phyloP scores from a whole-genome alignment of 495 filamentous ascomycete species.

The Talaromyces proteolyticus region DNA sequence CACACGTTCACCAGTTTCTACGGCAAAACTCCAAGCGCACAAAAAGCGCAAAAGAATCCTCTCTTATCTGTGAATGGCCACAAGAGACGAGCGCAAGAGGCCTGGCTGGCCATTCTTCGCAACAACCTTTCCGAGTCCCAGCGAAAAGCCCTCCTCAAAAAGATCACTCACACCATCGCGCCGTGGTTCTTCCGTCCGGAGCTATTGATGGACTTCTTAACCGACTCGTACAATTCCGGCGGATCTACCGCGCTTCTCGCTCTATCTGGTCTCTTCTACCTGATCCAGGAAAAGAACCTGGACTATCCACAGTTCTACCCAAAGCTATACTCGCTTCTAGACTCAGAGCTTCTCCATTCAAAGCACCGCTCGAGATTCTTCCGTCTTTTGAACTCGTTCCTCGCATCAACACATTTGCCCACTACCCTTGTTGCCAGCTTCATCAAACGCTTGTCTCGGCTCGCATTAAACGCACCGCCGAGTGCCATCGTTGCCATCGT shows the following conservation, averaged over 20 bases:
- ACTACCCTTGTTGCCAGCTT: slow-evolving; percentile 88
- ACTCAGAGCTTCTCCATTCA: slow-evolving; percentile 80
- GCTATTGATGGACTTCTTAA: slow-evolving; percentile 95
- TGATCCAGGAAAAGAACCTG: slow-evolving; percentile 87
- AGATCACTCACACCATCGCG: slow-evolving; percentile 69
- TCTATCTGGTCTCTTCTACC: slow-evolving; percentile 88
- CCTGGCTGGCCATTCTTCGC: slow-evolving; percentile 77
- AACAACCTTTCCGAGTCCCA: slow-evolving; percentile 55
- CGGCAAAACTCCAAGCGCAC: slow-evolving; percentile 44
- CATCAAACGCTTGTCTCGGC: slow-evolving; percentile 81
- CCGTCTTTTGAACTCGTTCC: slow-evolving; percentile 84
- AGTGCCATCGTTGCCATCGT: slow-evolving; percentile 81
- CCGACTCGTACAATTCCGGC: slow-evolving; percentile 81
- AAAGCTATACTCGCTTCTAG: slow-evolving; percentile 88
- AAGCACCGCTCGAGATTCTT: slow-evolving; percentile 92
- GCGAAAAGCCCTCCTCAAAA: slow-evolving; percentile 69
- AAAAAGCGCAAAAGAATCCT: slow-evolving; percentile 53
- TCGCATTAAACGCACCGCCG: slow-evolving; percentile 80
- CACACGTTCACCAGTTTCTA: slow-evolving; percentile 66
- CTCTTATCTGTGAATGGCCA: slow-evolving; percentile 32
- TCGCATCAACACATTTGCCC: slow-evolving; percentile 89
- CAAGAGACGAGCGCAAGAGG: slow-evolving; percentile 63
- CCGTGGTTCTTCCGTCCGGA: slow-evolving; percentile 85
- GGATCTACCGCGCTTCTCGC: slow-evolving; percentile 83
- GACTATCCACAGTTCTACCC: slow-evolving; percentile 94